Evolutionary conservation across 2,329 filamentous ascomycete species (phyloP), one percentile per base, ranked within the genome.

Genomic region (Seiridium unicorne): DNA sequence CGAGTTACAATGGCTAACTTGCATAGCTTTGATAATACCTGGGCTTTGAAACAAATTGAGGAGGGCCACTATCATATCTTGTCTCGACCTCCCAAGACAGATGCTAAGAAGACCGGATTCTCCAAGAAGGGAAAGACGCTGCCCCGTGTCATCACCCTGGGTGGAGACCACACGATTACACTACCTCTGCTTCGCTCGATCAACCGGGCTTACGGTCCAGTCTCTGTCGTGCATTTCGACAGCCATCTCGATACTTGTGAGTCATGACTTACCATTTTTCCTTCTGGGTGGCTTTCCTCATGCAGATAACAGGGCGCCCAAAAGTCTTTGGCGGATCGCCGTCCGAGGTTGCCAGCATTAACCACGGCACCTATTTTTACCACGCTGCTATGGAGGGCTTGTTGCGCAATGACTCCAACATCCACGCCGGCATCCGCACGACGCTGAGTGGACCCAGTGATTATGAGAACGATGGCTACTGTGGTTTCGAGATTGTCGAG

Each of bases 291-390:
- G 48, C 18, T 47, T 42, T 18, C 38, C 48, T 35, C 55, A 53
- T 32, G 56, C 5, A 57, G 35, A 26, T 9, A 34, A 2, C 10
- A 69, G 91, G 91, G 91, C 86, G 85, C 61, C 92, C 92, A 48
- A 94, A 94, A 72, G 92, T 95, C 34, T 96, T 96, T 67, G 92
- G 92, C 57, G 92, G 91, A 36, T 88, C 90, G 0, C 91, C 92
- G 0, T 90, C 86, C 35, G 84, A 93, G 62, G 85, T 88, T 44
- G 91, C 92, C 26, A 83, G 83, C 64, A 88, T 96, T 77, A 96
- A 95, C 77, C 91, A 95, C 76, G 92, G 92, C 47, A 95, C 91
- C 1, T 95, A 95, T 79, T 96, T 96, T 77, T 95, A 89, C 77
- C 90, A 94, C 72, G 92, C 91, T 0, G 77, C 89, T 1, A 85